Evolutionary conservation across 371 early-diverging fungal species (phyloP), one percentile per base, ranked within the genome.

Genomic region (Dichotomocladium elegans): DNA sequence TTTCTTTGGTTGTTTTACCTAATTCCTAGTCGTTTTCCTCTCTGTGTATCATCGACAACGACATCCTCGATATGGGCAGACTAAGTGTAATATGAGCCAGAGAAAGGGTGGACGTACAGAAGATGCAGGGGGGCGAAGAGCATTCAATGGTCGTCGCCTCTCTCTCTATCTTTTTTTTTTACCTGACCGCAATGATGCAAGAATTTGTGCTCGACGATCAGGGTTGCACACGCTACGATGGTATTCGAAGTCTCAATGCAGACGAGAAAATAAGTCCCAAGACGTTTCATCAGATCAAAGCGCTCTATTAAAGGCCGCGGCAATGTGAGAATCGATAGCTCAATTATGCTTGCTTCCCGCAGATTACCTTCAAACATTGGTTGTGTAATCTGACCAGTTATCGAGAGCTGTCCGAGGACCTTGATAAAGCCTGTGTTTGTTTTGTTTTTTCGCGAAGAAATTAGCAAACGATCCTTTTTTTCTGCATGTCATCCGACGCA

Each of bases 141-240:
- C n/a, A n/a, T n/a, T 48, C 14, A 33, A 15, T 25, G 25, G 5
- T 24, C 19, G 21, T 28, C 33, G 14, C 3, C 60, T 17, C 58
- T 49, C 27, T 3, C 12, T 26, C n/a, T 5, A 6, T 6, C 19
- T 15, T 7, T 41, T 64, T 61, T 21, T 33, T 75, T 77, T 58
- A 94, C 94, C 60, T 83, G 70, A 4, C 92, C 94, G 57, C 88
- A 87, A 25, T 70, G 66, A 50, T 92, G 85, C 17, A 96, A 77
- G 51, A 97, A 94, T 78, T 99, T 99, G 56, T 90, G 83, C 68
- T 99, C 99, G 21, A 93, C 82, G 12, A 98, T 60, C 51, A 98
- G 65, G 10, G 96, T 94, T n/a, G 96, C 98, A 29, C 91, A 85
- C 2, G 91, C 97, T 15, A 92, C 88, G 40, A 97, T 82, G 24